Percentiles rank a stretch among this genome's conserved stretches.
Evolutionary conservation across 805 yeast species (phyloP).

Genomic region (Scheffersomyces coipomensis): DNA sequence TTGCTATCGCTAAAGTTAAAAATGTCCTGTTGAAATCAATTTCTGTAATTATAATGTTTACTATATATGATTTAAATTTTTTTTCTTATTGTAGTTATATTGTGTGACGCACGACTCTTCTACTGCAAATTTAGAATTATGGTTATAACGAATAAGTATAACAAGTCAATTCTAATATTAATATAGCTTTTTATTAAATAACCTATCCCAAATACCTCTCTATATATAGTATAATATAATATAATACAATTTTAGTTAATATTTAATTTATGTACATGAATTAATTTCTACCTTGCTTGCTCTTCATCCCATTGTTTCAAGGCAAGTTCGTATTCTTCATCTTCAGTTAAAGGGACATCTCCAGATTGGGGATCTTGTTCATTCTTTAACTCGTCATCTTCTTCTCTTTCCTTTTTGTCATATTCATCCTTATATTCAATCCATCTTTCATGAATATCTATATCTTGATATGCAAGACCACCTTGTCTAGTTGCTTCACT

Average conservation of each 20-base stretch:
- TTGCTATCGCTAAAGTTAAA: no score
- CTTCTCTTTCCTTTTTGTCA: slow-evolving; percentile 55
- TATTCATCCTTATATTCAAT: slow-evolving; percentile 76
- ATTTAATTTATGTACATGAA: not conserved
- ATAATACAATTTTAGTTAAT: not conserved
- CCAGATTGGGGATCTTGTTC: slow-evolving; percentile 24
- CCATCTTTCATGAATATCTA: slow-evolving; percentile 95
- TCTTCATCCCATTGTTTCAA: slow-evolving; percentile 26
- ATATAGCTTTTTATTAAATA: no score
- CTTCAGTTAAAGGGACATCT: slow-evolving; percentile 48
- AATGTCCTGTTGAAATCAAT: no score
- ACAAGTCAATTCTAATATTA: no score
- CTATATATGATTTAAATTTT: not conserved
- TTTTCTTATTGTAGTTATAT: not conserved
- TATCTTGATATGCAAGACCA: slow-evolving; percentile 47
- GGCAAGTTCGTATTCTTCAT: slow-evolving; percentile 66
- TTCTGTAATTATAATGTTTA: no score
- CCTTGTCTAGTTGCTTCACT: slow-evolving; percentile 91
- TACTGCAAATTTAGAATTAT: no score
- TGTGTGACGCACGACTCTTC: slow-evolving; percentile 4
- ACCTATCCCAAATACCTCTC: no score
- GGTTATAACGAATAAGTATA: no score
- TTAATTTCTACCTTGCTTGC: not conserved
- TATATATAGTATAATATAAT: not conserved
- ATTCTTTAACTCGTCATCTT: slow-evolving; percentile 29